Percentiles rank a stretch among this genome's conserved stretches.
These are phyloP conservation scores for Leccinum arenicola DNA, from an alignment of 768 basidiomycete species.

Conservation along the genomic window DNA sequence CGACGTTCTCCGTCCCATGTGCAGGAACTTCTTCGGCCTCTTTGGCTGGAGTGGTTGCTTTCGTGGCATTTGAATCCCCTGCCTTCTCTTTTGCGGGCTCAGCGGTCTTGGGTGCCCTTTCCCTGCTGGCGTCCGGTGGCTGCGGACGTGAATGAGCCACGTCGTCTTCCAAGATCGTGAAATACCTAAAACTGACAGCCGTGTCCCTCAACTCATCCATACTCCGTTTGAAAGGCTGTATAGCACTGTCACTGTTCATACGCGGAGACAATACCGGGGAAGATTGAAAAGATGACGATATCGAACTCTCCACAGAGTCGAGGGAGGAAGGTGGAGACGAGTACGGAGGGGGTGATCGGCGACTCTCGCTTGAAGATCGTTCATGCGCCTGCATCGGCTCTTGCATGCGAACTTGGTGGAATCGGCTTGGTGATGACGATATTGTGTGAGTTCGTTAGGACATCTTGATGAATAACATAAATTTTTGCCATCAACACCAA, in stretches of 20 bases:
- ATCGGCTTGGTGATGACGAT: background rate
- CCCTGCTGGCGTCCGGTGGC: slow-evolving; percentile 8
- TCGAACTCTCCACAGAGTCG: slow-evolving; percentile 22
- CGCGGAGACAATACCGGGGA: slow-evolving; percentile 22
- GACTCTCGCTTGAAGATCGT: slow-evolving; percentile 17
- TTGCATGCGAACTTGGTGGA: slow-evolving; percentile 45
- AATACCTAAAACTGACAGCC: slow-evolving; percentile 47
- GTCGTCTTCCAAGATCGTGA: slow-evolving; percentile 42
- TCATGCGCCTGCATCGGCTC: slow-evolving; percentile 16
- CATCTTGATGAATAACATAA: too few species aligned
- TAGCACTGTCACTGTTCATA: slow-evolving; percentile 24
- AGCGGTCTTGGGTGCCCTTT: slow-evolving; percentile 9
- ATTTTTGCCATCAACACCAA: too few species aligned
- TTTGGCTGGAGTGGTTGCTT: slow-evolving; percentile 7
- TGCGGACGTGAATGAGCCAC: slow-evolving; percentile 29
- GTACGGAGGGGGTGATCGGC: slow-evolving; percentile 32
- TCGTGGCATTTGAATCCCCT: slow-evolving; percentile 10
- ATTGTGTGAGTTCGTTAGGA: too few species aligned
- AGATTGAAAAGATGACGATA: slow-evolving; percentile 19
- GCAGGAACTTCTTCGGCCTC: slow-evolving; percentile 7
- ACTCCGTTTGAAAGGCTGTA: slow-evolving; percentile 41
- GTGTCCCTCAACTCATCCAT: slow-evolving; percentile 48
- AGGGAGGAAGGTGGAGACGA: slow-evolving; percentile 35
- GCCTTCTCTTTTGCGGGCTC: slow-evolving; percentile 11
- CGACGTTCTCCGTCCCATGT: slow-evolving; percentile 18